These are phyloP conservation scores for Rhazya stricta DNA, from an alignment of 257 asterid genomes.

Conservation along the genomic window DNA sequence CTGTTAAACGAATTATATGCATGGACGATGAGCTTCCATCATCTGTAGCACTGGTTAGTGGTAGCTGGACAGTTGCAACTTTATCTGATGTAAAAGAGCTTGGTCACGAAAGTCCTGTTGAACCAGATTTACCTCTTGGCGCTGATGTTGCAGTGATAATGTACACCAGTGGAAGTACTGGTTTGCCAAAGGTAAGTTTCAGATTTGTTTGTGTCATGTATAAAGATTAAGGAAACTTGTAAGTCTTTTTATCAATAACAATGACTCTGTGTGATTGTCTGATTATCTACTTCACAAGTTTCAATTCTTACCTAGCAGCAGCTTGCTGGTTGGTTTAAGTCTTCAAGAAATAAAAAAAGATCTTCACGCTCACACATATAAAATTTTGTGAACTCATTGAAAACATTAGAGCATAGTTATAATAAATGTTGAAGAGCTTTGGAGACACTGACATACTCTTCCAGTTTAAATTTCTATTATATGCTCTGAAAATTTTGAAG, in stretches of 20 bases:
- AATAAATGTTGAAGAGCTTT: neutral
- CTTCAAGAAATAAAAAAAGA: neutral
- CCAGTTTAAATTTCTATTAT: neutral
- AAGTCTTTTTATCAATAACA: neutral
- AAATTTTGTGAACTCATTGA: neutral
- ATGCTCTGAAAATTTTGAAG: neutral
- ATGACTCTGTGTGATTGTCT: neutral
- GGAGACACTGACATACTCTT: neutral
- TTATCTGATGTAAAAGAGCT: slow-evolving; percentile 64
- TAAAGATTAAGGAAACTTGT: neutral
- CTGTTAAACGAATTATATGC: slow-evolving; percentile 75
- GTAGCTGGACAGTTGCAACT: slow-evolving; percentile 59
- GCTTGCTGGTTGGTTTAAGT: neutral
- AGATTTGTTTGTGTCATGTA: slow-evolving; percentile 6
- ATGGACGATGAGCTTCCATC: slow-evolving; percentile 72
- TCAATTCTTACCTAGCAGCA: neutral
- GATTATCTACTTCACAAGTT: neutral
- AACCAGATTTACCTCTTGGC: slow-evolving; percentile 75
- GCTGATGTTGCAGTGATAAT: slow-evolving; percentile 93
- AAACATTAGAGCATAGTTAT: neutral
- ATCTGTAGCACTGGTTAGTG: slow-evolving; percentile 44
- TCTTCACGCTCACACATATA: neutral
- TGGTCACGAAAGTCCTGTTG: slow-evolving; percentile 70
- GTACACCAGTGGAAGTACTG: slow-evolving; percentile 99
- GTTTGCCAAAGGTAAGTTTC: slow-evolving; percentile 83